phyloP scores from a whole-genome alignment of 2,329 filamentous ascomycete genomes.

The Furcasterigmium sp. region DNA sequence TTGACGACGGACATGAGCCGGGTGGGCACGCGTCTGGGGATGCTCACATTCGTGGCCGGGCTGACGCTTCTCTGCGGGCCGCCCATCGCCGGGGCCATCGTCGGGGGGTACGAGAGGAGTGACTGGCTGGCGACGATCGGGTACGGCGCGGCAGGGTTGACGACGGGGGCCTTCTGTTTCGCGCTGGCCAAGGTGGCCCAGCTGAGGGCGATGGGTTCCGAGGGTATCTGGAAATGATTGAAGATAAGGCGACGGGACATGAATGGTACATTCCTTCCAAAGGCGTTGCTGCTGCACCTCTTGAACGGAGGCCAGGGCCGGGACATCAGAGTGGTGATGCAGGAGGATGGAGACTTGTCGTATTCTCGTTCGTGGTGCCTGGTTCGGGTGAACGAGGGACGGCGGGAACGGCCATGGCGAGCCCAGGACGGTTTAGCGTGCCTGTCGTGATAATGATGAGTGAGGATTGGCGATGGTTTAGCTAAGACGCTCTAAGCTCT shows the following conservation, averaged over 20 bases:
- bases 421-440: too few relatives aligned
- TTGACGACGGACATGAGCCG: constrained; percentile 28
- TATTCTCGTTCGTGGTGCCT: too few relatives aligned
- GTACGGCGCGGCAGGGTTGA: constrained; percentile 21
- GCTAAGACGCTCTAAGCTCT: background rate
- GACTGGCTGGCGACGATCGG: constrained; percentile 23
- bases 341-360: background rate
- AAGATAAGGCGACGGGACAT: background rate
- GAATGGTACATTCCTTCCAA: too few relatives aligned
- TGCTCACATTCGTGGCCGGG: constrained; percentile 21
- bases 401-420: too few relatives aligned
- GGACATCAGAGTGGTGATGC: too few relatives aligned
- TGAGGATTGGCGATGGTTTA: background rate
- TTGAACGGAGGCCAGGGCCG: too few relatives aligned
- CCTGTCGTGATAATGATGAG: too few relatives aligned
- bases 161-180: constrained; percentile 8
- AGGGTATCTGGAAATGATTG: background rate
- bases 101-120: constrained; percentile 8
- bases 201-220: background rate
- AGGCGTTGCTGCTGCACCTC: too few relatives aligned
- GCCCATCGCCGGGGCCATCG: constrained; percentile 33
- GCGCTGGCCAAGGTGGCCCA: background rate
- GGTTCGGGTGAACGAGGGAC: too few relatives aligned
- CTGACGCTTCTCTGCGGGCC: constrained; percentile 44
- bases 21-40: constrained; percentile 29